Base-by-base conservation (phyloP, 345 rosid genomes). In the Zanthoxylum bungeanum region DNA sequence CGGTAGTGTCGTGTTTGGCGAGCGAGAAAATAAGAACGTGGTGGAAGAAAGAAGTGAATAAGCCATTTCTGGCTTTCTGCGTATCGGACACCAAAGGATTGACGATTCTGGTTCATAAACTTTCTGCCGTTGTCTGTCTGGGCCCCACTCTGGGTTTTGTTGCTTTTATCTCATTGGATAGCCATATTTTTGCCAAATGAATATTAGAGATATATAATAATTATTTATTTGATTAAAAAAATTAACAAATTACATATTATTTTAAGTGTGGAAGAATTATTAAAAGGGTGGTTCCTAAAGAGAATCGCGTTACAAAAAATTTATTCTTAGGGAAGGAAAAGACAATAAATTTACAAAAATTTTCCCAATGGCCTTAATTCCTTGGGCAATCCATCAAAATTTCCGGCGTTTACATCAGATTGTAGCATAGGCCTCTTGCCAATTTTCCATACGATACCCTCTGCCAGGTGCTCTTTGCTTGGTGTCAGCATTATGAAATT, bases 401-500 rank as follows among this genome's bases (percentile, higher is more conserved):
- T 89, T 72, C 88, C 92, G 0, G 91, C 81, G 44, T 87, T 86
- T 68, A 91, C 63, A 64, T 91, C 92, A 0, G 94, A 77, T 68
- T 91, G 90, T 66, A 87, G 82, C 96, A 91, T 80, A 2, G 97
- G 93, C 56, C 96, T 78, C 76, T 79, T 77, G 68, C 98, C 97
- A 31, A 73, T 72, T 64, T 88, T 73, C 97, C 96, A 88, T 22
- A 71, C 83, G 9, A 77, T 85, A 53, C 96, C 98, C 78, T 89
- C 90, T 3, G 96, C 98, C 21, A 89, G 76, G 78, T 91, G 98
- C 77, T 93, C 96, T 81, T 93, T 93, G 85, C 76, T 88, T 8
- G 95, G 93, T 27, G 95, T 91, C 79, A 91, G 87, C 97, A 92
- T 91, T 21, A 91, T 81, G 9, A 82, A 94, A 78, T 94, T 91